Base-by-base conservation (phyloP, 495 filamentous ascomycete species). In the Xylaria scruposa region DNA sequence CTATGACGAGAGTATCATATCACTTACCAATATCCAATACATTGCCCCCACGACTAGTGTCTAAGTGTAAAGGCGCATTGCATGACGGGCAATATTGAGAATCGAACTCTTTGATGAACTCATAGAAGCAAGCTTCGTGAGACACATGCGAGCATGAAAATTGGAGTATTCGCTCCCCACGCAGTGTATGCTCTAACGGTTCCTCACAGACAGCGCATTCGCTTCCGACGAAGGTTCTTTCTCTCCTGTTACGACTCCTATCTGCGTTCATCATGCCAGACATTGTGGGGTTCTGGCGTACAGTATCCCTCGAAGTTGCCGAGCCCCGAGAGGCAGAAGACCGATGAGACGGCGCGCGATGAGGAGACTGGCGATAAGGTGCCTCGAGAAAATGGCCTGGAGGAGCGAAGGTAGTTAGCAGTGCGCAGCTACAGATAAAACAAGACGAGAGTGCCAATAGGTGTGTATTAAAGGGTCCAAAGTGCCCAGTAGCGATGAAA, bases 71-170 rank as follows among this genome's bases (percentile, higher is more conserved):
- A 44, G 97, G 94, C 70, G 93, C 92, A 86, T 97, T 93, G 81
- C 96, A 99, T 72, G 93, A 92, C 47, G 96, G 96, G 81, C 96
- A 99, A 79, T 92, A 94, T 76, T 99, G 94, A 51, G 93, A 94
- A 73, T 99, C 97, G 72, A 93, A 93, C 79, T 97, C 95, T 72
- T 94, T 92, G 75, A 99, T 96, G 77, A 94, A 98, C 82, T 99
- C 97, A 82, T 98, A 99, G 80, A 99, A 99, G 82, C 96, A 99
- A 24, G 97, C 97, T 80, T 98, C 96, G 78, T 99, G 96, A 19
- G 95, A 93, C 44, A 99, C 97, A 80, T 99, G 96, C 13, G 90
- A 87, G 81, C 96, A 99, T 33, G 96, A 97, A 77, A 99, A 95
- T 78, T 98, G 97, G 67, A 99, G 86, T 65, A 99, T 93, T 70